phyloP scores from a whole-genome alignment of 2,329 filamentous ascomycete species.

The Exophiala dermatitidis region DNA sequence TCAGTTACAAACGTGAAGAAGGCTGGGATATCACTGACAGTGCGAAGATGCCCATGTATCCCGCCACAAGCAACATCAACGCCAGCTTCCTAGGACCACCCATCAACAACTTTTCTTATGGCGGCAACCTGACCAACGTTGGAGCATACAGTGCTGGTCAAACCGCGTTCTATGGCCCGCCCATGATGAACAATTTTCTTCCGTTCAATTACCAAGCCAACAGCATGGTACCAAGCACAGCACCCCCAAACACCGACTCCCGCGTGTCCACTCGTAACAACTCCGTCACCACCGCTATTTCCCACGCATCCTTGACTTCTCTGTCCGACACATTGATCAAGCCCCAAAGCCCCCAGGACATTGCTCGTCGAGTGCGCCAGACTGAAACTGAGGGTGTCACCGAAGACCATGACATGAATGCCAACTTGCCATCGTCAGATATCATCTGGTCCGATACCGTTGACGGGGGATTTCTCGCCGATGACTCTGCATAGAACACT shows the following conservation, averaged over 20 bases:
- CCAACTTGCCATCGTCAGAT: constrained; percentile 1
- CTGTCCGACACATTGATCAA: constrained; percentile 1
- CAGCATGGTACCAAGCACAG: not conserved
- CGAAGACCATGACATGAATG: not conserved
- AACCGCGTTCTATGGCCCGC: too few relatives aligned
- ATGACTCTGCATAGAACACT: not conserved
- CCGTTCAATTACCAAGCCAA: not conserved
- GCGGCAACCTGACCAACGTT: not conserved
- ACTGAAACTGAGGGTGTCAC: not conserved
- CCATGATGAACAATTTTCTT: too few relatives aligned
- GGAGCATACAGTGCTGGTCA: too few relatives aligned
- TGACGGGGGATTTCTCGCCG: not conserved
- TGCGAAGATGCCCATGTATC: not conserved
- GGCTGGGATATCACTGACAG: not conserved
- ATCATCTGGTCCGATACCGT: constrained; percentile 1
- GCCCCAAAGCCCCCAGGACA: not conserved
- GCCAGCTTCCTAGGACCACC: too few relatives aligned
- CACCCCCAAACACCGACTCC: not conserved
- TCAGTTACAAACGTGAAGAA: not conserved
- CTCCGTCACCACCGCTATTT: constrained; percentile 4
- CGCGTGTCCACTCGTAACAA: not conserved
- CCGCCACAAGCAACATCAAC: not conserved
- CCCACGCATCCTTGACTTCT: not conserved
- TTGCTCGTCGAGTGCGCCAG: not conserved
- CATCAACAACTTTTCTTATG: not conserved